These are phyloP conservation scores for Aphanocladium album DNA, from an alignment of 2,329 filamentous ascomycete species.

Conservation along the genomic window DNA sequence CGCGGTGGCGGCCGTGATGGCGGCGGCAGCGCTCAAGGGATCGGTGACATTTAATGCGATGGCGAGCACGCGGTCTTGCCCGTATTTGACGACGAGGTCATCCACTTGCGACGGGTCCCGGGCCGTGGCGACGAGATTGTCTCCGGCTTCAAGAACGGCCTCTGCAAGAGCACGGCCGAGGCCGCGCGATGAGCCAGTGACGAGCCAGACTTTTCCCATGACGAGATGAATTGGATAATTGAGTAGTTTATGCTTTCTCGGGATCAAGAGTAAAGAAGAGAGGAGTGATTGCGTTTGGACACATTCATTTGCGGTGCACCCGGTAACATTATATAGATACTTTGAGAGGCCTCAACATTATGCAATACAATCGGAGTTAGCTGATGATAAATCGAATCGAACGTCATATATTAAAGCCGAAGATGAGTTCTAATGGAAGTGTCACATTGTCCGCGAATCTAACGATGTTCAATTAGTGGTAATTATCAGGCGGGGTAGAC, in stretches of 20 bases:
- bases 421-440: not conserved
- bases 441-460: too few species aligned
- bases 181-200: conserved; percentile 45
- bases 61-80: conserved; percentile 39
- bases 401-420: not conserved
- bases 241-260: too few species aligned
- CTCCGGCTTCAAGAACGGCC: conserved; percentile 32
- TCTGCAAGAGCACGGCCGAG: conserved; percentile 39
- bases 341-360: too few species aligned
- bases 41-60: conserved; percentile 48
- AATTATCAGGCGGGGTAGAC: not conserved
- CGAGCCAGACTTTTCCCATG: conserved; percentile 36
- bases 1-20: conserved; percentile 32
- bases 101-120: conserved; percentile 32
- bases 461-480: too few species aligned
- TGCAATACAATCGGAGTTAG: not conserved
- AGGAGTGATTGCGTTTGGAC: not conserved
- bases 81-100: conserved; percentile 31
- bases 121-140: conserved; percentile 42
- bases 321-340: not conserved
- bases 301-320: too few species aligned
- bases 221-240: not conserved
- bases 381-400: not conserved
- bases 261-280: not conserved
- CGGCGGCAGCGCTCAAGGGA: conserved; percentile 32